phyloP scores from a whole-genome alignment of 2,329 filamentous ascomycete genomes.

The Colletotrichum sp. region DNA sequence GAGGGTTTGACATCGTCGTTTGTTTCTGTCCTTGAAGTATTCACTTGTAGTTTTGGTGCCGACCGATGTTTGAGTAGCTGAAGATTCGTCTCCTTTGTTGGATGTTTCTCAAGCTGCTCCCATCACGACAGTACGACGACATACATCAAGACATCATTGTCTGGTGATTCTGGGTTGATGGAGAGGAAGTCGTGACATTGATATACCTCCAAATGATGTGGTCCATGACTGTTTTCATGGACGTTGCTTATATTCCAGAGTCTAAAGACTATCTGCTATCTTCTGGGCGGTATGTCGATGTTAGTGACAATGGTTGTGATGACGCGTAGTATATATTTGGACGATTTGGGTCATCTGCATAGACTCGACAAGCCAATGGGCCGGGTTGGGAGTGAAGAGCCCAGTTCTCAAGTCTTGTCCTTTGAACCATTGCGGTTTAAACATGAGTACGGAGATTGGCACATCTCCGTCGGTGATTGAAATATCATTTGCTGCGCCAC shows the following conservation, averaged over 20 bases:
- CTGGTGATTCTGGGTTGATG: neutral
- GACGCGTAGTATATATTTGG: neutral
- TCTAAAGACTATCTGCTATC: too few relatives aligned
- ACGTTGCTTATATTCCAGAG: too few relatives aligned
- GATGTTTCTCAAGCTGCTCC: too few relatives aligned
- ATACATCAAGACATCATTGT: too few relatives aligned
- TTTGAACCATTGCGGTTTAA: neutral
- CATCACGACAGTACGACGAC: too few relatives aligned
- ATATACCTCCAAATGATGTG: neutral
- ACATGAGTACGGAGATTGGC: neutral
- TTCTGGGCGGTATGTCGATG: neutral
- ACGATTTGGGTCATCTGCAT: neutral
- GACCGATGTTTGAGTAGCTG: neutral
- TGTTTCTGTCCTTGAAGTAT: neutral
- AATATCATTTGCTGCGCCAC: neutral
- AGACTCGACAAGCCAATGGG: neutral
- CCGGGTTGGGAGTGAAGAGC: too few relatives aligned
- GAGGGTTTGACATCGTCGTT: neutral
- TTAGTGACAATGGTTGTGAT: rapidly evolving
- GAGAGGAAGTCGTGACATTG: neutral
- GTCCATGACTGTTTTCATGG: neutral
- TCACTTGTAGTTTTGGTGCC: rapidly evolving
- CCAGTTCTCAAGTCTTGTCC: too few relatives aligned
- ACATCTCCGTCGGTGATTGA: neutral
- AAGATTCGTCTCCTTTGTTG: rapidly evolving